phyloP scores from a whole-genome alignment of 129 eudicot genomes.

The Chrysanthemum lavandulifolium region DNA sequence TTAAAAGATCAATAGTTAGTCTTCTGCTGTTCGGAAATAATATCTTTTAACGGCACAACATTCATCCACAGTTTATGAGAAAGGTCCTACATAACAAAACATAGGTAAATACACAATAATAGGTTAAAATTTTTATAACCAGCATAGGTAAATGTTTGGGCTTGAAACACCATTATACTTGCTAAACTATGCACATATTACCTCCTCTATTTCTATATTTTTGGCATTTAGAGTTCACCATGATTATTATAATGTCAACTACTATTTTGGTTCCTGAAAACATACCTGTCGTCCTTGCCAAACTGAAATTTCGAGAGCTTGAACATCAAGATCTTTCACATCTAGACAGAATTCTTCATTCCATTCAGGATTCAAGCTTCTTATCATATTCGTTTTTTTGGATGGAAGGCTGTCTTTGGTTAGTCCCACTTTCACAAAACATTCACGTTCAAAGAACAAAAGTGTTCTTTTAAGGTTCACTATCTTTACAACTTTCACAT shows the following conservation, averaged over 20 bases:
- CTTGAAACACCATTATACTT: no score
- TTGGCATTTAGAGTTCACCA: no score
- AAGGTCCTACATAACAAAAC: no score
- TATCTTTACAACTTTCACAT: no score
- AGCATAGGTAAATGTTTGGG: no score
- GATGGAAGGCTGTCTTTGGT: slow-evolving; percentile 39
- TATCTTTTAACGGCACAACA: slow-evolving; percentile 55
- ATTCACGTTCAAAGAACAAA: slow-evolving; percentile 21
- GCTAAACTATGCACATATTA: no score
- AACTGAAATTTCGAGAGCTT: slow-evolving; percentile 41
- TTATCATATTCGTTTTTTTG: slow-evolving; percentile 60
- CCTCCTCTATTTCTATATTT: no score
- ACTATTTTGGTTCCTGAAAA: no score
- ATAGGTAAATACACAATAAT: no score
- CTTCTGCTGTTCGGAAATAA: slow-evolving; percentile 72
- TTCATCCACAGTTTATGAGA: slow-evolving; percentile 68
- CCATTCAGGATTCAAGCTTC: slow-evolving; percentile 67
- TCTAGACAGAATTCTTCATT: slow-evolving; percentile 57
- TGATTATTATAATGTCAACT: no score
- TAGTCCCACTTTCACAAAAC: slow-evolving; percentile 53
- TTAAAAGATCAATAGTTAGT: slow-evolving; percentile 58
- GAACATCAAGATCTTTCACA: slow-evolving; percentile 50
- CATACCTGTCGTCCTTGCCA: not conserved
- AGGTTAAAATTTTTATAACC: no score
- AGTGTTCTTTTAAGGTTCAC: no score